These are phyloP conservation scores for Gastrolobium villosum DNA, from an alignment of 306 rosid genomes.

Conservation along the genomic window DNA sequence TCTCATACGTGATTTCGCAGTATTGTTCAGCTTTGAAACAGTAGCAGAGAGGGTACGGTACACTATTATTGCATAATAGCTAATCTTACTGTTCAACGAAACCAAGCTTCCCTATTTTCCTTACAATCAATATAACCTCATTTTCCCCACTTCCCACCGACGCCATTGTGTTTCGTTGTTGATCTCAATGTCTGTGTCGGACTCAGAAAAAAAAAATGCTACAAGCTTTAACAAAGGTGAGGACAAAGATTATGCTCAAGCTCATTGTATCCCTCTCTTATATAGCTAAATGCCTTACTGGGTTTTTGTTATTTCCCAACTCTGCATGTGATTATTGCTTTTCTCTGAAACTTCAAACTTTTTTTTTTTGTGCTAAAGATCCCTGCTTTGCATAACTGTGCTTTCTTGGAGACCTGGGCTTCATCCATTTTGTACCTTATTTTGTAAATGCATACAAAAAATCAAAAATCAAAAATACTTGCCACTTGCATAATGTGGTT, in stretches of 20 bases:
- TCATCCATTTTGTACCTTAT: not conserved
- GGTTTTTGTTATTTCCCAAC: conserved; percentile 26
- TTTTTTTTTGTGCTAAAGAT: conserved; percentile 35
- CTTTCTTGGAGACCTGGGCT: conserved; percentile 32
- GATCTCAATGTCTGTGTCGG: conserved; percentile 43
- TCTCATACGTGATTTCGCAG: not conserved
- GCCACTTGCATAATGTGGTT: conserved; percentile 43
- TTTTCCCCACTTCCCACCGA: conserved; percentile 5
- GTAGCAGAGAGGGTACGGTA: conserved; percentile 20
- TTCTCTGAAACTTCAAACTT: not conserved
- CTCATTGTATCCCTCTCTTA: conserved; percentile 33
- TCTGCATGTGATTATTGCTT: conserved; percentile 14
- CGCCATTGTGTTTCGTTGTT: conserved; percentile 16
- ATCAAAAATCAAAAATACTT: not conserved
- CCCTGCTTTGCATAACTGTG: conserved; percentile 32
- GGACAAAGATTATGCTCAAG: conserved; percentile 3
- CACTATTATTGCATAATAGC: conserved; percentile 49
- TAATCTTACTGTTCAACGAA: conserved; percentile 34
- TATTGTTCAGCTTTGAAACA: conserved; percentile 8
- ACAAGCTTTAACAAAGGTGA: conserved; percentile 30
- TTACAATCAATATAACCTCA: conserved; percentile 5
- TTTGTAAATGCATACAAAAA: conserved; percentile 9
- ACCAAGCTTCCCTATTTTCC: not conserved
- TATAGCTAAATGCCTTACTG: conserved; percentile 27
- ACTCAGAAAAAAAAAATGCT: conserved; percentile 45